Base-by-base conservation (phyloP, 2,329 filamentous ascomycete species). In the Verticillium isaacii region DNA sequence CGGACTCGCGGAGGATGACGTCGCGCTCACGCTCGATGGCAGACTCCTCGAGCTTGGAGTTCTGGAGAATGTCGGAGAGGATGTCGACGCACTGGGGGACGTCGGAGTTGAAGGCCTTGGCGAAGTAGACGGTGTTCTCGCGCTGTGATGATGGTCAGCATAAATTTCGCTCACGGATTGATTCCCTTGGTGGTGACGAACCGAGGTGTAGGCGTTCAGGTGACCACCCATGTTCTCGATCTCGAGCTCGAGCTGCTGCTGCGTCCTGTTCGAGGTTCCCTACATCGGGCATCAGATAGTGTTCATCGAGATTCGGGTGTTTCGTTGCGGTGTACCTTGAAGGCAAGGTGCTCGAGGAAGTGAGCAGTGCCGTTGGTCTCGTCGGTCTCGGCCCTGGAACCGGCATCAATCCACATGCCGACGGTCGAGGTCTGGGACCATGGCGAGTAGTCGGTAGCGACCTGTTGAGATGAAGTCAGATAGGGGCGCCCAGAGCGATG, bases 161-260 rank as follows among this genome's bases (percentile, higher is more conserved):
- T 57, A 29, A 29, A 34, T 39, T 25, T 57, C 56, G 54, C 25
- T 56, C 56, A 57, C 29, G 19, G 8, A 25, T 19, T 5, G 29
- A 29, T 52, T 57, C 14, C 8, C 32, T 5, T 37, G 7, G 56
- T 45, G 25, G 52, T 60, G 57, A 80, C 90, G 74, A 88, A 97
- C 93, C 84, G 94, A 98, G 73, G 95, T 99, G 85, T 99, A 99
- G 77, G 95, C 95, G 81, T 99, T 99, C 72, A 99, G 86, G 83
- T 99, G 95, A 68, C 92, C 95, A 78, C 95, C 95, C 92, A 99
- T 97, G 84, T 99, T 99, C 86, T 99, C 95, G 75, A 99, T 98
- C 85, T 99, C 95, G 68, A 99, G 89, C 84, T 99, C 95, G 77
- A 99, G 85, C 83, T 99, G 95, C 77, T 96, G 91, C 81, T 99